Conservation (phyloP, 192 early-diverging fungal species). For the Spinellus fusiger region DNA sequence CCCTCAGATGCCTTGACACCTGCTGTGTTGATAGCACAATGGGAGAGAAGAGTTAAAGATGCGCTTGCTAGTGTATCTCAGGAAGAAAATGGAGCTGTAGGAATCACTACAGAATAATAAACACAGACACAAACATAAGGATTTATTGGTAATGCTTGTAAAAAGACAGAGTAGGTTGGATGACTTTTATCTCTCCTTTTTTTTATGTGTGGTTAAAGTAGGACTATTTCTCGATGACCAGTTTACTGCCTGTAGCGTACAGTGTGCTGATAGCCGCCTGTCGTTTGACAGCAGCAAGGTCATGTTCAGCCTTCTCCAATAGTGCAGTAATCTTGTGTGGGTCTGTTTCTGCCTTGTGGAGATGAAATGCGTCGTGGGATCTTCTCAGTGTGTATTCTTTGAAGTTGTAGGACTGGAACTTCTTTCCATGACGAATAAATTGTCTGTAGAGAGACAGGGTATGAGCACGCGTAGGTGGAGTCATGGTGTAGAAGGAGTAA, state of each 20-base stretch:
- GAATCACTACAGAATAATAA: too few species aligned
- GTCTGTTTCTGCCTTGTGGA: conserved; percentile 47
- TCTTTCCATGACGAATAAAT: conserved; percentile 66
- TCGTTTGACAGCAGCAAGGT: conserved; percentile 69
- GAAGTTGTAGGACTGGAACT: conserved; percentile 85
- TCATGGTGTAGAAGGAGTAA: conserved; percentile 1
- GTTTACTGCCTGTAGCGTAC: conserved; percentile 56
- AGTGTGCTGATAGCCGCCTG: conserved; percentile 73
- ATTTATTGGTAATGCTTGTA: neutral
- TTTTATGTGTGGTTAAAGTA: neutral
- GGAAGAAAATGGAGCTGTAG: too few species aligned
- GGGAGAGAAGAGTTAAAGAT: neutral
- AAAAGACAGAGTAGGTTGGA: neutral
- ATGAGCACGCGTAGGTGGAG: conserved; percentile 43
- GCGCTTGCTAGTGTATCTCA: neutral
- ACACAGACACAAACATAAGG: neutral
- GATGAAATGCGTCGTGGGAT: conserved; percentile 73
- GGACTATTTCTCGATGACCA: conserved; percentile 56
- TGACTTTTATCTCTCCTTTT: neutral
- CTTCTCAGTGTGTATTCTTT: conserved; percentile 79
- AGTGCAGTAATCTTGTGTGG: conserved; percentile 46
- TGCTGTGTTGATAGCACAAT: neutral
- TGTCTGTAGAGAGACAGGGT: conserved; percentile 71
- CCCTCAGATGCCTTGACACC: neutral
- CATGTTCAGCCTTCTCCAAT: conserved; percentile 53